Base-by-base conservation (phyloP, 1,139 yeast species). In the Yamadazyma friedrichii region DNA sequence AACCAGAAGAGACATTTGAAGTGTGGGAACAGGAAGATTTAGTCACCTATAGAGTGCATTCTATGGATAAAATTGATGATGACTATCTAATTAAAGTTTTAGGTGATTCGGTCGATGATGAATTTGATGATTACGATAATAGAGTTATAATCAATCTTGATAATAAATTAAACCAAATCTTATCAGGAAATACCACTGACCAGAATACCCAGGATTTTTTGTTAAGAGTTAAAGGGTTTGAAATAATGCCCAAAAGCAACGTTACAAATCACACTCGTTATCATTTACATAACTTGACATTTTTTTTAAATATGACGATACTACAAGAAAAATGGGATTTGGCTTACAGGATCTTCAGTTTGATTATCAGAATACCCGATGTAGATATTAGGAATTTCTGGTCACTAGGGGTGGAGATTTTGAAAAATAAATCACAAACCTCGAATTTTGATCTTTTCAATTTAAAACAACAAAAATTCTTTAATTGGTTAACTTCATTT, bases 311-410 rank as follows among this genome's bases (percentile, higher is more conserved):
- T 45, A 38, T 64, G 26, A 54, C 67, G 40, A 55, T 82, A 4
- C 55, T 75, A 31, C 57, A 69, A 20, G 54, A 64, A 28, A 70
- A 80, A n/a, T 83, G 87, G 87, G 52, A 56, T 8, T 39, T 64
- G 12, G 83, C 85, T 0, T 79, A 77, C 50, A 68, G 68, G 42
- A 59, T 77, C n/a, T 79, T 79, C 49, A 58, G 78, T 15, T 43
- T 76, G 2, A 50, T 83, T 28, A 56, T 80, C 1, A 55, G 83
- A 40, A 54, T 76, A 1, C 76, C 76, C 1, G 57, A 58, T 2
- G 67, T 77, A 4, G 86, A 82, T 54, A 54, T 81, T 2, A 61
- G 80, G 44, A 61, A 73, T 2, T 56, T 82, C 9, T 82, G 88
- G 88, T 76, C 83, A 1, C 36, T 80, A 1, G 88, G 85, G 0